Evolutionary conservation across 129 eudicot species (phyloP).

Genomic region (Flaveria bidentis): DNA sequence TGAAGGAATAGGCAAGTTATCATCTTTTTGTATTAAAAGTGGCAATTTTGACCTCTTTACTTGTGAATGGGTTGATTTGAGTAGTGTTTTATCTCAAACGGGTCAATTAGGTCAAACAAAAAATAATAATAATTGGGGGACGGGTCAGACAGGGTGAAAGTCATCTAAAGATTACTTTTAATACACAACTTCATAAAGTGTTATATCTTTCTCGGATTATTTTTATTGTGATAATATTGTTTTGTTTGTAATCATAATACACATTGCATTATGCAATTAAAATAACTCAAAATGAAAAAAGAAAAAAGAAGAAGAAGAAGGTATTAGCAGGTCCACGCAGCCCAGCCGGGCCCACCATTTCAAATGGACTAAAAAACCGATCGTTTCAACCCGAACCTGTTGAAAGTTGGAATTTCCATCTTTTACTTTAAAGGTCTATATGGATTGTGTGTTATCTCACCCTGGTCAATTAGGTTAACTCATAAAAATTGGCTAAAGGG

Average conservation of each 20-base stretch:
- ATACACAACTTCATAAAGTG: too few species aligned
- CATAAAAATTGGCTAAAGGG: too few species aligned
- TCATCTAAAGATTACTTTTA: too few species aligned
- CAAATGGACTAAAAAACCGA: too few species aligned
- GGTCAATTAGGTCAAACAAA: not conserved
- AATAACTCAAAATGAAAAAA: too few species aligned
- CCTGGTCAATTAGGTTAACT: not conserved
- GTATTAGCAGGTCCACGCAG: too few species aligned
- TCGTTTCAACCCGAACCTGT: not conserved
- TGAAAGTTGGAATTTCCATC: not conserved
- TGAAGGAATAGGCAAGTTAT: slow-evolving; percentile 74
- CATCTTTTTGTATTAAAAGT: not conserved
- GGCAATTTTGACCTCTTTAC: not conserved
- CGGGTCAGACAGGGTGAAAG: not conserved
- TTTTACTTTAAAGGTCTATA: not conserved
- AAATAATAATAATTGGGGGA: not conserved
- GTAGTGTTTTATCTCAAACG: not conserved
- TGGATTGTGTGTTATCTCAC: not conserved
- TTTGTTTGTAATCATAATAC: too few species aligned
- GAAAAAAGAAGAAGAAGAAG: too few species aligned
- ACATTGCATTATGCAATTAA: too few species aligned
- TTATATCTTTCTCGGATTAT: too few species aligned
- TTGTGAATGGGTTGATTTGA: not conserved
- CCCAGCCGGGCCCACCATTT: too few species aligned
- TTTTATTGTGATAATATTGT: too few species aligned